phyloP scores from a whole-genome alignment of 805 yeast genomes.

The Huiozyma naganishii region DNA sequence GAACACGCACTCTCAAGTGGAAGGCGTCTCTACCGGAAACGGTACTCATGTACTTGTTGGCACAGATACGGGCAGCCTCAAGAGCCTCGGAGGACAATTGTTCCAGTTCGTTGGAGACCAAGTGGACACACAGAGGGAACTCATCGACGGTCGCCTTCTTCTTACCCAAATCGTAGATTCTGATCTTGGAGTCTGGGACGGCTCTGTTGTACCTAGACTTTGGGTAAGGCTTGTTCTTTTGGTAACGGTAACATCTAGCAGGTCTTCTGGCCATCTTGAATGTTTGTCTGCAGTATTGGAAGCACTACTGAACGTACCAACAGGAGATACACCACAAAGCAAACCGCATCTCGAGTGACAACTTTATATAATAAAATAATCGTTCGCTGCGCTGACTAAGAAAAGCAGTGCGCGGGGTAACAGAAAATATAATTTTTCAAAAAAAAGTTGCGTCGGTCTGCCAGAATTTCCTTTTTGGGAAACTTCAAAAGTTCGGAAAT shows the following conservation, averaged over 20 bases:
- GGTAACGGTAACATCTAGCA: conserved; percentile 99
- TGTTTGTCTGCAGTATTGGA: background rate
- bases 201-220: conserved; percentile 99
- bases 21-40: conserved; percentile 97
- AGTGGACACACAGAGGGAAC: conserved; percentile 98
- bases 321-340: too few relatives aligned
- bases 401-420: too few relatives aligned
- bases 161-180: conserved; percentile 98
- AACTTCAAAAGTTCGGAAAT: too few relatives aligned
- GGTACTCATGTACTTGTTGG: conserved; percentile 98
- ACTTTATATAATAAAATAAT: too few relatives aligned
- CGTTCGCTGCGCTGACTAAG: too few relatives aligned
- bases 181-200: conserved; percentile 99
- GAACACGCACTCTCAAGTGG: conserved; percentile 99
- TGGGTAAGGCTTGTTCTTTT: conserved; percentile 99
- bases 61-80: conserved; percentile 99
- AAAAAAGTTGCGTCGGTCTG: too few relatives aligned
- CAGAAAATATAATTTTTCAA: too few relatives aligned
- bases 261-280: conserved; percentile 99
- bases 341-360: too few relatives aligned
- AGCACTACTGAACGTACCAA: background rate
- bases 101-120: conserved; percentile 98
- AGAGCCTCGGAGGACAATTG: conserved; percentile 99
- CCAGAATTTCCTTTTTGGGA: too few relatives aligned
- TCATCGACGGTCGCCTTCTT: conserved; percentile 99